Conservation (phyloP, 352 stramenopile genomes). For the Peronospora destructor region DNA sequence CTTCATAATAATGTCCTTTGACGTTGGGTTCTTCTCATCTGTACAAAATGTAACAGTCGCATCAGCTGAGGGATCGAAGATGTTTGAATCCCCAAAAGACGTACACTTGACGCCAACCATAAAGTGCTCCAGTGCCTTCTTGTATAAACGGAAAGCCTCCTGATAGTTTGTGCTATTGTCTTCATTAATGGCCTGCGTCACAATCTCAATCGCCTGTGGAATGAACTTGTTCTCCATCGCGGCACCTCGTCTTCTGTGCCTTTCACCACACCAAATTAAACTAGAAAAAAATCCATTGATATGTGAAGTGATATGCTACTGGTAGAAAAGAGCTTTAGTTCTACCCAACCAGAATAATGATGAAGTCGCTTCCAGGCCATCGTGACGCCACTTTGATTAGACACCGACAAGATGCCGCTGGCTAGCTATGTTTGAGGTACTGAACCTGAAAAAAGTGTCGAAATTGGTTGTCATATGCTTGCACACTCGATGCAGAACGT, state of each 20-base stretch:
- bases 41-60: background rate
- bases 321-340: background rate
- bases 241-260: background rate
- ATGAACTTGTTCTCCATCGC: slow-evolving; percentile 89
- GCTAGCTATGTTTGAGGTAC: too few species aligned
- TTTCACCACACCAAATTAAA: background rate
- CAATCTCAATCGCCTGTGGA: slow-evolving; percentile 86
- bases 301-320: background rate
- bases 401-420: too few species aligned
- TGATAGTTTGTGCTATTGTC: slow-evolving; percentile 88
- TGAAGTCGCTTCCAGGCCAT: background rate
- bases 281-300: too few species aligned
- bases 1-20: slow-evolving; percentile 88
- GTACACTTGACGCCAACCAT: slow-evolving; percentile 86
- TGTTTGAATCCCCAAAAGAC: slow-evolving; percentile 11
- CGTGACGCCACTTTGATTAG: too few species aligned
- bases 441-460: too few species aligned
- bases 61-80: background rate
- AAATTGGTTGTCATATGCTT: too few species aligned
- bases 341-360: background rate
- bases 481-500: too few species aligned
- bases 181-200: slow-evolving; percentile 80
- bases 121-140: slow-evolving; percentile 86
- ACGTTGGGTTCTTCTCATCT: slow-evolving; percentile 90
- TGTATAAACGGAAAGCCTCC: slow-evolving; percentile 82